A percentile compares a stretch with the other conserved stretches of the same genome.
Evolutionary conservation across 2,329 filamentous ascomycete species (phyloP).

Genomic region (Graphilbum ipis-grandicollis): DNA sequence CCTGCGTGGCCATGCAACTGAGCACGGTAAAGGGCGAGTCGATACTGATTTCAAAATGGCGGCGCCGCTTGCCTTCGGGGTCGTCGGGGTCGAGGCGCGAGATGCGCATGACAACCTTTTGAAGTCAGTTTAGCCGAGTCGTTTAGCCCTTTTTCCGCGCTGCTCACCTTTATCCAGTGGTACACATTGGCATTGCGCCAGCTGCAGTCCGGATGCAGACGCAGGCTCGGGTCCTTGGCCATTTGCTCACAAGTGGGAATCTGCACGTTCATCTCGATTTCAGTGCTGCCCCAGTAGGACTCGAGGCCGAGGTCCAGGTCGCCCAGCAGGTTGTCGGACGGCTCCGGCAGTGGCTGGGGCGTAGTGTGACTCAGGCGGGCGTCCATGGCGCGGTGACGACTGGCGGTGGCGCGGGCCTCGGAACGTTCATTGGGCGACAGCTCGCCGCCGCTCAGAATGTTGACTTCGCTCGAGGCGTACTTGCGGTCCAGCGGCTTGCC

Average conservation of each 20-base stretch:
- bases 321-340: slow-evolving; percentile 58
- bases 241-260: slow-evolving; percentile 78
- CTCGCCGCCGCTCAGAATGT: slow-evolving; percentile 65
- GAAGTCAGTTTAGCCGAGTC: too few species aligned
- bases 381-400: slow-evolving; percentile 34
- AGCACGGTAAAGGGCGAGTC: slow-evolving; percentile 90
- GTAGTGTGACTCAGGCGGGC: slow-evolving; percentile 23
- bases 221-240: slow-evolving; percentile 48
- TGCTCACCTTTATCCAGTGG: slow-evolving; percentile 98
- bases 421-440: slow-evolving; percentile 33
- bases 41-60: slow-evolving; percentile 92
- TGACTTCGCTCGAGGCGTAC: slow-evolving; percentile 60
- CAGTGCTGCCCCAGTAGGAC: slow-evolving; percentile 66
- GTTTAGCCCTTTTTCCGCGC: too few species aligned
- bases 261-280: slow-evolving; percentile 89
- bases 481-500: slow-evolving; percentile 57
- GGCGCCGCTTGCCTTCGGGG: slow-evolving; percentile 50
- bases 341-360: slow-evolving; percentile 28
- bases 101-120: slow-evolving; percentile 83
- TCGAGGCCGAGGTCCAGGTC: slow-evolving; percentile 57
- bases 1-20: slow-evolving; percentile 81
- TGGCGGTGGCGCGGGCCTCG: slow-evolving; percentile 28
- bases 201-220: slow-evolving; percentile 76
- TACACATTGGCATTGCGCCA: slow-evolving; percentile 89
- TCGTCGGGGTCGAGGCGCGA: slow-evolving; percentile 69